These are phyloP conservation scores for Musa beccarii DNA, from an alignment of 176 grass and related monocot species.

Conservation along the genomic window DNA sequence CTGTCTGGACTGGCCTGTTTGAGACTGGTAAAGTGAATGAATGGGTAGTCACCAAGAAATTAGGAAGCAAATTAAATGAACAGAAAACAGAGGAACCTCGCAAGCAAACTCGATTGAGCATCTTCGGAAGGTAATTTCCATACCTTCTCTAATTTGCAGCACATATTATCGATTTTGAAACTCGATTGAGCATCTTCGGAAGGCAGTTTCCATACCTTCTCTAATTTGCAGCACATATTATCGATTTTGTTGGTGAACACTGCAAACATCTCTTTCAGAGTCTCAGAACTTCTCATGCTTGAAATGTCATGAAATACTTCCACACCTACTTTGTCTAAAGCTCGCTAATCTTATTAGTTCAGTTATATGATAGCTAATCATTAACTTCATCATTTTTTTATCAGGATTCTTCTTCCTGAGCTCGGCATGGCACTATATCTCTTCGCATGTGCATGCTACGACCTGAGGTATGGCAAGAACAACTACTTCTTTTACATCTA, in stretches of 20 bases:
- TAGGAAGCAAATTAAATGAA: slow-evolving; percentile 36
- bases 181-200: slow-evolving; percentile 25
- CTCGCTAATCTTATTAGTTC: no score
- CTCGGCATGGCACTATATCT: slow-evolving; percentile 50
- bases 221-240: background rate
- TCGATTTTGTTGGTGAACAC: no score
- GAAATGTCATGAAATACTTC: no score
- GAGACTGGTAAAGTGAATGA: slow-evolving; percentile 82
- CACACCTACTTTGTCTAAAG: no score
- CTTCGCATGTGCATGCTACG: slow-evolving; percentile 59
- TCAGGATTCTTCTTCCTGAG: slow-evolving; percentile 66
- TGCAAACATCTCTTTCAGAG: no score
- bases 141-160: slow-evolving; percentile 17
- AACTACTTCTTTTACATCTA: slow-evolving; percentile 79
- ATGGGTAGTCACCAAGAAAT: slow-evolving; percentile 90
- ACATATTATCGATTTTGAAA: background rate
- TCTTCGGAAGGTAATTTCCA: slow-evolving; percentile 16
- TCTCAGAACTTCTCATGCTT: no score
- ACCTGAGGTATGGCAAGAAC: slow-evolving; percentile 45
- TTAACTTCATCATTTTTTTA: background rate
- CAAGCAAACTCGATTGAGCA: slow-evolving; percentile 35
- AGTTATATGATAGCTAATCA: no score
- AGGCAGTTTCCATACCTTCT: slow-evolving; percentile 20
- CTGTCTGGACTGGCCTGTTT: slow-evolving; percentile 50
- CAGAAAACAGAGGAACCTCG: slow-evolving; percentile 28